Percentiles rank a stretch among this genome's conserved stretches.
phyloP scores from a whole-genome alignment of 1,284 basidiomycete species.

The Amylostereum chailletii region DNA sequence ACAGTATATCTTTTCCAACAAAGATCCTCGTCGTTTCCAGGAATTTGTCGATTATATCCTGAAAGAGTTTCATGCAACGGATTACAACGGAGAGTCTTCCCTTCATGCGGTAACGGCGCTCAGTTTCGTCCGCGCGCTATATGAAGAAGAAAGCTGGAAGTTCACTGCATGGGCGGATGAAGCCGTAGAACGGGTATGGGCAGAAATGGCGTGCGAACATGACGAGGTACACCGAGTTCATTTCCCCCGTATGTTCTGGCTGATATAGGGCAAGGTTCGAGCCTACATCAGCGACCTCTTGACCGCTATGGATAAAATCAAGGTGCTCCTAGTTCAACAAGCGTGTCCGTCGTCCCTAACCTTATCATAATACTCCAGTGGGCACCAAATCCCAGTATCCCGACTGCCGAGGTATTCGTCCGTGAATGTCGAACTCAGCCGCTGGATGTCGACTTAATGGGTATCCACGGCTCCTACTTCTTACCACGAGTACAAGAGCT shows the following conservation, averaged over 20 bases:
- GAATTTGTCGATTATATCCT: conserved; percentile 73
- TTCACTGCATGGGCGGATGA: conserved; percentile 72
- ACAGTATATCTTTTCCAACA: conserved; percentile 67
- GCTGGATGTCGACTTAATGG: conserved; percentile 65
- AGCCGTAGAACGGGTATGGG: conserved; percentile 62
- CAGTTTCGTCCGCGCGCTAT: conserved; percentile 55
- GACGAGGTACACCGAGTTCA: conserved; percentile 46
- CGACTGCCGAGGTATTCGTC: conserved; percentile 63
- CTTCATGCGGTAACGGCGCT: conserved; percentile 62
- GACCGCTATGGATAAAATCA: conserved; percentile 67
- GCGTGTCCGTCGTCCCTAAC: neutral
- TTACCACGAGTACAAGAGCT: conserved; percentile 48
- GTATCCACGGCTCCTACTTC: conserved; percentile 64
- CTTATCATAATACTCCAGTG: conserved; percentile 30
- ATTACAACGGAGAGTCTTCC: conserved; percentile 70
- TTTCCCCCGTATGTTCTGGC: neutral
- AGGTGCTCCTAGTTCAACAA: conserved; percentile 29
- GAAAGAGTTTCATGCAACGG: conserved; percentile 49
- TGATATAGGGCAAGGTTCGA: conserved; percentile 39
- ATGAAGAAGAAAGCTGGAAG: conserved; percentile 71
- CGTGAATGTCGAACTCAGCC: conserved; percentile 56
- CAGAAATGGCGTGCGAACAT: conserved; percentile 67
- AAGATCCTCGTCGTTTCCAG: conserved; percentile 79
- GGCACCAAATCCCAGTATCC: conserved; percentile 61
- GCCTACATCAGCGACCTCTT: conserved; percentile 67